Conservation (phyloP, 345 rosid genomes). For the Moringa oleifera region DNA sequence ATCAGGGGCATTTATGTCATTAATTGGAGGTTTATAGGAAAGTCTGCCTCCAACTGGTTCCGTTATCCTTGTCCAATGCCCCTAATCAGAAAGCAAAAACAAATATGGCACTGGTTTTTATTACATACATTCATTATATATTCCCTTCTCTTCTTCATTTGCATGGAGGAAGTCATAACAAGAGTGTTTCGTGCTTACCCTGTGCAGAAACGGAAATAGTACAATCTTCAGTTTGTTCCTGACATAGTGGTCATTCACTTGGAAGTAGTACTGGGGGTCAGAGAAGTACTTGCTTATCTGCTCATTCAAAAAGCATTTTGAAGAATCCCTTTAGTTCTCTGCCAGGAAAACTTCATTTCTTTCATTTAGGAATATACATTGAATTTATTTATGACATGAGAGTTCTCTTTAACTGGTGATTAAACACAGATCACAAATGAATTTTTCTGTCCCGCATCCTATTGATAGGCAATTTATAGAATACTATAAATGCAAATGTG, state of each 20-base stretch:
- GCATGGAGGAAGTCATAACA: conserved; percentile 1
- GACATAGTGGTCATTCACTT: conserved; percentile 51
- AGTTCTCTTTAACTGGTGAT: background rate
- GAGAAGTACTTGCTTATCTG: conserved; percentile 57
- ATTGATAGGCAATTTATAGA: background rate
- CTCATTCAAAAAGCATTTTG: background rate
- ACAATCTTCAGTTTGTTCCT: conserved; percentile 50
- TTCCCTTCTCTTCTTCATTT: background rate
- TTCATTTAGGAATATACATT: background rate
- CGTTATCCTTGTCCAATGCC: conserved; percentile 67
- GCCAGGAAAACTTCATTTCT: background rate
- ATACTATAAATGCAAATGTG: too few relatives aligned
- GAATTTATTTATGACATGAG: background rate
- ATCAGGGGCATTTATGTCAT: conserved; percentile 75
- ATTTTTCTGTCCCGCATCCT: background rate
- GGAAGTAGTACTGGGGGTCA: conserved; percentile 56
- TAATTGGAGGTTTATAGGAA: conserved; percentile 58
- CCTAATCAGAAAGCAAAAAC: conserved; percentile 24
- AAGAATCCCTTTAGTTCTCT: background rate
- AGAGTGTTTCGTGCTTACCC: conserved; percentile 22
- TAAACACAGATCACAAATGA: background rate
- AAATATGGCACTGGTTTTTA: background rate
- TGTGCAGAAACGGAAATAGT: conserved; percentile 48
- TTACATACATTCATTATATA: background rate
- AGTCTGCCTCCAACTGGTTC: conserved; percentile 68